Evolutionary conservation across 495 filamentous ascomycete genomes (phyloP), one percentile per base, ranked within the genome.

Genomic region (Rostrohypoxylon terebratum): DNA sequence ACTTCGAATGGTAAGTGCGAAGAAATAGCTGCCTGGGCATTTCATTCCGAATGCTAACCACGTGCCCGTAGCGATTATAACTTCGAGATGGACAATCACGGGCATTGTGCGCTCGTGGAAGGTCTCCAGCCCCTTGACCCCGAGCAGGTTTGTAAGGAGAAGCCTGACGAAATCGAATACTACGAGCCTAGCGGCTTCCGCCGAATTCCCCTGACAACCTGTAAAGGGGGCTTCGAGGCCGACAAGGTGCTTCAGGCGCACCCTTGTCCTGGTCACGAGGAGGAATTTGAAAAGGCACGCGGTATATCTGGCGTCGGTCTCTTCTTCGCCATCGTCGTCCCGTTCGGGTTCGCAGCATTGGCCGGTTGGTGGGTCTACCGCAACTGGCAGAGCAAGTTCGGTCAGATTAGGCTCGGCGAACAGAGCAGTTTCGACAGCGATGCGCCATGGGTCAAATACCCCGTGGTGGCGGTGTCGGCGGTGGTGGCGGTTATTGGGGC

Each of bases 361-460:
- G 84, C 91, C 20, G 95, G 96, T 21, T 99, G 92, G 82, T 98
- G 87, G 75, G 91, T 94, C 50, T 98, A 91, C 85, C 85, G 83
- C 4, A 92, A 92, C 75, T 98, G 92, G 93, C 89, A 90, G 73
- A 88, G 89, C 74, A 96, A 96, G 74, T 97, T 99, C 77, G 94
- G 94, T 7, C 90, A 93, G 71, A 97, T 97, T 66, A 87, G 92
- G 10, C 87, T 97, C 14, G 94, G 93, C 60, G 93, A 94, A 69
- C 82, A 82, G 45, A 81, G 81, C 74, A 59, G 68, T 10, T 89
- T 91, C 71, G 85, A 90, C 73, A 85, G 85, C 55, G 91, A 92
- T 42, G 88, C 86, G 69, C 85, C 90, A 1, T 89, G 90, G 79
- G 83, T 99, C 70, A 87, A 86, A 70, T 91, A 93, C 62, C 94